These are phyloP conservation scores for Thermochaetoides thermophila DNA, from an alignment of 495 filamentous ascomycete genomes.

Conservation along the genomic window DNA sequence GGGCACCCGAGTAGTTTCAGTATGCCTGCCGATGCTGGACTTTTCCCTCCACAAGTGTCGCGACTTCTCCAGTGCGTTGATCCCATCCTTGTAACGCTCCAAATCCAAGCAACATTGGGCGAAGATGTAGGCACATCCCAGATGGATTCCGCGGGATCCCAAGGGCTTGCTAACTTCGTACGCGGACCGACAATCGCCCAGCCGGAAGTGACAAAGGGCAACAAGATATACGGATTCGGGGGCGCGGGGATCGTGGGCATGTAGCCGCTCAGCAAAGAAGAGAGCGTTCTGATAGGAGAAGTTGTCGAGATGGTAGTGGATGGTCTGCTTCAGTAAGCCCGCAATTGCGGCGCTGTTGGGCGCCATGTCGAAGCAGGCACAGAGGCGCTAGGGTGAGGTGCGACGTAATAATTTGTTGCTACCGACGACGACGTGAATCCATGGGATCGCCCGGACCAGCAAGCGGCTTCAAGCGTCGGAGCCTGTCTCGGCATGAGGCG, in stretches of 20 bases:
- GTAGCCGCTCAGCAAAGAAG: constrained; percentile 76
- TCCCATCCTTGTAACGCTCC: constrained; percentile 63
- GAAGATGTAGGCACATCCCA: constrained; percentile 84
- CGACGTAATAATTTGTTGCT: constrained; percentile 13
- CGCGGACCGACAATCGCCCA: constrained; percentile 51
- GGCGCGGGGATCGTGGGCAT: constrained; percentile 64
- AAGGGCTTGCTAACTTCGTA: constrained; percentile 53
- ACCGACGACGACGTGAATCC: constrained; percentile 14
- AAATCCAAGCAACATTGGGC: constrained; percentile 75
- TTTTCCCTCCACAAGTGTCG: constrained; percentile 54
- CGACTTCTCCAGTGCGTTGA: constrained; percentile 62
- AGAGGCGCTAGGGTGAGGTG: constrained; percentile 7
- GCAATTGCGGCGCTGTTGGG: constrained; percentile 51
- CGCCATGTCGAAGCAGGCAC: constrained; percentile 40
- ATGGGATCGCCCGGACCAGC: constrained; percentile 11
- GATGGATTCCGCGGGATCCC: constrained; percentile 51
- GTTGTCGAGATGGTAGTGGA: constrained; percentile 91
- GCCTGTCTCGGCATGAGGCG: constrained; percentile 2
- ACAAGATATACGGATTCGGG: constrained; percentile 72
- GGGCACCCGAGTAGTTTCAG: constrained; percentile 52
- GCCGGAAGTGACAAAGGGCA: constrained; percentile 66
- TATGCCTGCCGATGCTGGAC: constrained; percentile 57
- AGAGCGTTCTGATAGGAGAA: constrained; percentile 75
- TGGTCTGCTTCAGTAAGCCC: constrained; percentile 63
- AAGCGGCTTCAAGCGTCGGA: constrained; percentile 1